phyloP scores from a whole-genome alignment of 371 early-diverging fungal genomes.

The Apophysomyces ossiformis region DNA sequence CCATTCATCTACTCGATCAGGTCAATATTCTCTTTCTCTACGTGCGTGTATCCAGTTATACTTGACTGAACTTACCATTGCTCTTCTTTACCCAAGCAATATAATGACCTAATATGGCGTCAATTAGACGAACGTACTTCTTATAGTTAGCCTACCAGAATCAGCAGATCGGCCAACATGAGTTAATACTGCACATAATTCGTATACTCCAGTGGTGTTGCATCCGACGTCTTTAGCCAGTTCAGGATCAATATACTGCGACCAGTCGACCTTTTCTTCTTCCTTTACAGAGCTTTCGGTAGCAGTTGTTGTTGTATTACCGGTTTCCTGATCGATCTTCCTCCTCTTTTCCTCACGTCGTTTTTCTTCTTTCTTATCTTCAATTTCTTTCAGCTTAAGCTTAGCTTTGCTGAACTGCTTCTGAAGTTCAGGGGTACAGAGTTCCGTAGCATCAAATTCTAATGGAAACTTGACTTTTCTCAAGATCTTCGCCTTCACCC shows the following conservation, averaged over 20 bases:
- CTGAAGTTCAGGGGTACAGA: constrained; percentile 87
- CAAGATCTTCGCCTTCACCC: constrained; percentile 90
- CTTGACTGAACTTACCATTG: constrained; percentile 29
- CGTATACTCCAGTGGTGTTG: constrained; percentile 82
- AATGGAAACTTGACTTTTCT: constrained; percentile 93
- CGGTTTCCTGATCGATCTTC: constrained; percentile 48
- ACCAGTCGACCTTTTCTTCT: constrained; percentile 47
- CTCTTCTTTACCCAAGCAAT: constrained; percentile 88
- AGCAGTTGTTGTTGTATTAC: constrained; percentile 17
- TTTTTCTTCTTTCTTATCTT: constrained; percentile 77
- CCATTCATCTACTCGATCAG: constrained; percentile 68
- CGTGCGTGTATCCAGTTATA: not conserved
- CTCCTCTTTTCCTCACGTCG: constrained; percentile 68
- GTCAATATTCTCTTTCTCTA: not conserved
- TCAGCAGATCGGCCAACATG: constrained; percentile 88
- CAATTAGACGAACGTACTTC: not conserved
- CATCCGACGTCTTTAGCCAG: constrained; percentile 80
- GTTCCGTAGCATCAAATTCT: constrained; percentile 84
- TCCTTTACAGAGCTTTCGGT: constrained; percentile 25
- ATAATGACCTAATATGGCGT: constrained; percentile 74
- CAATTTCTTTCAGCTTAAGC: constrained; percentile 70
- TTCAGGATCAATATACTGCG: constrained; percentile 68
- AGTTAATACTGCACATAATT: constrained; percentile 83
- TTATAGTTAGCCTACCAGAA: constrained; percentile 50
- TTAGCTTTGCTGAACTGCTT: constrained; percentile 79